Percentiles rank a stretch among this genome's conserved stretches.
These are phyloP conservation scores for Neurospora pannonica DNA, from an alignment of 495 filamentous ascomycete genomes.

Conservation along the genomic window DNA sequence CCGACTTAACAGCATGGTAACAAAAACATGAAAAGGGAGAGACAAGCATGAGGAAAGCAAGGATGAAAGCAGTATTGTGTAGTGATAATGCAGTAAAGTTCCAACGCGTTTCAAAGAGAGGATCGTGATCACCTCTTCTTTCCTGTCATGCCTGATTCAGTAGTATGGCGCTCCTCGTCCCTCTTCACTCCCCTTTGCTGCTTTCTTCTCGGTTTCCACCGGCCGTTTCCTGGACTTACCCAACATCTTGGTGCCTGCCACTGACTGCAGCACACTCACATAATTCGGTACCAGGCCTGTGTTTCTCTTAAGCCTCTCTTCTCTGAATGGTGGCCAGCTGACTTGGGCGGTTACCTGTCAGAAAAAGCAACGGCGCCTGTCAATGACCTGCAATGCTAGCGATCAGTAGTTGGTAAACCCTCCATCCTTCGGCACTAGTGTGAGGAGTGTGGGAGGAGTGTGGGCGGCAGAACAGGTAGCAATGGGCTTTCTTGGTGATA, in stretches of 20 bases:
- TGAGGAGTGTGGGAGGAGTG: neutral
- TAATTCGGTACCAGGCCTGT: neutral
- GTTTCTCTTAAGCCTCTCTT: neutral
- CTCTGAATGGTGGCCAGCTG: neutral
- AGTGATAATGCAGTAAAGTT: neutral
- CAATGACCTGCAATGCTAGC: neutral
- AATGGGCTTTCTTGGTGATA: neutral
- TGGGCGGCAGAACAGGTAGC: neutral
- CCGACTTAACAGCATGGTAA: neutral
- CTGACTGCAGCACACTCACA: neutral
- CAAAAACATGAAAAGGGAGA: neutral
- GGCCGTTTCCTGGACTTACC: neutral
- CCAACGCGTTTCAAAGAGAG: neutral
- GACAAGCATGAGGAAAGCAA: neutral
- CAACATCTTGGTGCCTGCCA: neutral
- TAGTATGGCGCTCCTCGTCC: neutral
- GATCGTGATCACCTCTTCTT: neutral
- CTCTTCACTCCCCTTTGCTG: neutral
- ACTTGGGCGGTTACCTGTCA: neutral
- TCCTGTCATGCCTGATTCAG: neutral
- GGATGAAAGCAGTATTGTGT: neutral
- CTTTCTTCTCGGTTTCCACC: neutral
- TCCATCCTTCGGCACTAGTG: neutral
- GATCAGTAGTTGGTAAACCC: neutral
- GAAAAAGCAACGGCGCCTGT: neutral